Base-by-base conservation (phyloP, 352 stramenopile species). In the Halophytophthora polymorphica region DNA sequence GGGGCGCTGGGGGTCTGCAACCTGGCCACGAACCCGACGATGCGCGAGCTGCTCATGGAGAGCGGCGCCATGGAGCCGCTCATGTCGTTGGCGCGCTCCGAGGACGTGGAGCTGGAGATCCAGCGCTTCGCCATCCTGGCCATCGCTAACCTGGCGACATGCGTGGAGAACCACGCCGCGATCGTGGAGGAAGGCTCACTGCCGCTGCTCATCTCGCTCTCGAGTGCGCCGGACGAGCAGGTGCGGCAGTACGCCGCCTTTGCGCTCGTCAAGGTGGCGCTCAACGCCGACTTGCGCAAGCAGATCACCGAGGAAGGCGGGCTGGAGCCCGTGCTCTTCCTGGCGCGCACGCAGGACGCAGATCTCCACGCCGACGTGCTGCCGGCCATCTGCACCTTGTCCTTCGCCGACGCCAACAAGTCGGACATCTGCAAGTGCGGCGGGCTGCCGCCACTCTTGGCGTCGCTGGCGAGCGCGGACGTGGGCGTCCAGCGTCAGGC, bases 221-320 rank as follows among this genome's bases (percentile, higher is more conserved):
- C 89, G 2, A 98, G 93, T 56, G 95, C 95, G 3, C 83, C 88
- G 1, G 95, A 98, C 45, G 73, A 96, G 46, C 83, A 98, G 51
- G 88, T 98, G 42, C 81, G 94, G 1, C 94, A 98, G 58, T 98
- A 98, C 68, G 94, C 95, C 34, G 94, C 95, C 1, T 98, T 96
- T 52, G 93, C 95, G 22, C 69, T 98, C 12, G 91, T 97, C 11
- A 97, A 98, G 48, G 83, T 99, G n/a, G 90, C 92, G 1, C 67
- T 97, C 21, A 98, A 99, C 54, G 88, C 90, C 1, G 89, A 98
- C 55, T 66, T 98, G 35, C 86, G 93, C 31, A 91, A 97, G 64
- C 80, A 90, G 29, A 89, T 99, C 38, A 98, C 95, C 0, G 88
- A 98, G 41, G 94, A 98, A 65, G 95, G 95, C 15, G 95, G 94